Evolutionary conservation across 1,284 basidiomycete genomes (phyloP), one percentile per base, ranked within the genome.

Genomic region (Tausonia pullulans): DNA sequence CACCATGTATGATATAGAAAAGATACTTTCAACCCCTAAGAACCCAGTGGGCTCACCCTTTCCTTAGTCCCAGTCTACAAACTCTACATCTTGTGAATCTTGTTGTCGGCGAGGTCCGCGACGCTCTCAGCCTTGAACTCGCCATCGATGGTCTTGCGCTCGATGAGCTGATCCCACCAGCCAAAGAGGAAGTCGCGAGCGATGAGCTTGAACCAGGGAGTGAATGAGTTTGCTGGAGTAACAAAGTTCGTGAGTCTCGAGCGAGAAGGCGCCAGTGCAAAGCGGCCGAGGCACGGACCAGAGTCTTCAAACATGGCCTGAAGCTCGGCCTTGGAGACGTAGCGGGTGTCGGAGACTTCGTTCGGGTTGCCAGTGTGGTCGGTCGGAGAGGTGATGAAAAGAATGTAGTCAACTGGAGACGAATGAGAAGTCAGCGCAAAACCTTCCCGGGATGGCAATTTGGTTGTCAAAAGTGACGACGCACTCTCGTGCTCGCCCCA

Each of bases 401-500:
- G 80, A 70, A 99, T 98, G 76, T 98, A 98, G 77, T 99, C 96
- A 71, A 99, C 94, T 97, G 69, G n/a, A 58, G 4, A 51, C 14
- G 53, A 40, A 27, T 27, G 27, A 27, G 27, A 27, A 4, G 56
- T 58, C n/a, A 4, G 40, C 6, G 39, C 10, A 39, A 41, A 45
- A 45, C 8, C 41, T 61, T 14, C 48, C 5, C 16, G 48, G 27
- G 6, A 60, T 51, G n/a, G 13, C 14, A 4, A 58, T 27, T 3
- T 9, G 39, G 41, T 44, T 45, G 44, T 27, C 48, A 4, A 48
- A 43, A 10, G 54, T 4, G 54, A 41, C 11, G 5, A 78, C 83
- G 69, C 72, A 93, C 95, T 87, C 85, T 99, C 96, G 73, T 99
- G 96, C 77, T 99, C 96, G 62, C 96, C 96, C 96, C 96, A 98